phyloP scores from a whole-genome alignment of 73 alveolate species.

The Urostyla sp. region DNA sequence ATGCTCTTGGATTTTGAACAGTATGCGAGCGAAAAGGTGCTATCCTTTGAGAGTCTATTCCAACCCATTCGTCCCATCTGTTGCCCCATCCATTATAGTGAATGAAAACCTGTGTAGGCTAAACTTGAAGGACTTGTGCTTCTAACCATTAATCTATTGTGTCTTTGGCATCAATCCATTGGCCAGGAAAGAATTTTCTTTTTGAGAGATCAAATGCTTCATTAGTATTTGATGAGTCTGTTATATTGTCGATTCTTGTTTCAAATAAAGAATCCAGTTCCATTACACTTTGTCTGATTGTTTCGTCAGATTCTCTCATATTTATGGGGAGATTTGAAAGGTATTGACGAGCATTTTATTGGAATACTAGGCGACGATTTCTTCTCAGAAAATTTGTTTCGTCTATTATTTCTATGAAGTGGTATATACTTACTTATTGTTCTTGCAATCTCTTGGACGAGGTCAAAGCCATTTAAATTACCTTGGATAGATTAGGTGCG shows the following conservation, averaged over 20 bases:
- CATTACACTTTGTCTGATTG: slow-evolving; percentile 68
- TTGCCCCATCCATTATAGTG: slow-evolving; percentile 99
- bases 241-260: slow-evolving; percentile 33
- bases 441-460: slow-evolving; percentile 78
- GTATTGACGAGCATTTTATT: slow-evolving; percentile 80
- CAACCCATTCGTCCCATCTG: slow-evolving; percentile 99
- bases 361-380: slow-evolving; percentile 75
- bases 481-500: not conserved
- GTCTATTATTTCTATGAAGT: slow-evolving; percentile 66
- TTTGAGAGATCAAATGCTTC: slow-evolving; percentile 79
- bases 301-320: slow-evolving; percentile 67
- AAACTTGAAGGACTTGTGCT: slow-evolving; percentile 89
- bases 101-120: slow-evolving; percentile 80
- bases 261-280: slow-evolving; percentile 60
- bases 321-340: slow-evolving; percentile 66
- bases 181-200: slow-evolving; percentile 87
- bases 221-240: slow-evolving; percentile 22
- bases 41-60: slow-evolving; percentile 83
- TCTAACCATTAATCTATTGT: slow-evolving; percentile 98
- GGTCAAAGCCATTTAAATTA: slow-evolving; percentile 22
- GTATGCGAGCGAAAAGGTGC: slow-evolving; percentile 91
- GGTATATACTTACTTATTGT: slow-evolving; percentile 72
- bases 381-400: slow-evolving; percentile 82
- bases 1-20: slow-evolving; percentile 83
- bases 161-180: slow-evolving; percentile 98